Evolutionary conservation across 805 yeast species (phyloP), one percentile per base, ranked within the genome.

Genomic region (Ogataea pilisensis): DNA sequence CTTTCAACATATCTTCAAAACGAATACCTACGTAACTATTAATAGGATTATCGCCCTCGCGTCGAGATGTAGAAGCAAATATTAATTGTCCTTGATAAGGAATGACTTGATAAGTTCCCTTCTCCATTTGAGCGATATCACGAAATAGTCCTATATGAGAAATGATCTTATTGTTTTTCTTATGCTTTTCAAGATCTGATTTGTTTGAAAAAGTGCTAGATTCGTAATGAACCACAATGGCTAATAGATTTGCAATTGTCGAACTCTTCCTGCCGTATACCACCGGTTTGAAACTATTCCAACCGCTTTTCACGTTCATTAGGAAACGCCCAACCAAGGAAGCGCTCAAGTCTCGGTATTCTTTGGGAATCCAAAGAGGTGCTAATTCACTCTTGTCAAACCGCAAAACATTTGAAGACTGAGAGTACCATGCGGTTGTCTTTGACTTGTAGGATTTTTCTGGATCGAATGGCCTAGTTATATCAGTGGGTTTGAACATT

Each of bases 21-120:
- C 47, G 29, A 22, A 35, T 32, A 5, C 47, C 47, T 19, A 38
- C 32, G 21, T 19, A 44, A 3, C 44, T 29, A 17, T 18, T 3
- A 17, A 40, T 21, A 8, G 31, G 18, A 24, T 44, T 38, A n/a
- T n/a, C n/a, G 3, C 28, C 25, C 11, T n/a, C 24, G 24, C 47
- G 34, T 5, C 39, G 26, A 14, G 37, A 32, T 2, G 44, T 40
- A 6, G 44, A 31, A 7, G 44, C 41, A 35, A 44, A 40, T 13
- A 44, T 38, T 4, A 26, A 21, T 27, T 44, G 47, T 8, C 42
- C 44, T 13, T 44, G 42, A 16, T 22, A 44, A 6, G 42, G 40
- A 12, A 44, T 34, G 14, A 44, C 31, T n/a, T 34, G 21, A 20
- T 44, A 44, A 6, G 14, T 18, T 20, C 34, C 42, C 16, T 20